Conservation (phyloP, 768 basidiomycete genomes). For the Auricularia sp. region DNA sequence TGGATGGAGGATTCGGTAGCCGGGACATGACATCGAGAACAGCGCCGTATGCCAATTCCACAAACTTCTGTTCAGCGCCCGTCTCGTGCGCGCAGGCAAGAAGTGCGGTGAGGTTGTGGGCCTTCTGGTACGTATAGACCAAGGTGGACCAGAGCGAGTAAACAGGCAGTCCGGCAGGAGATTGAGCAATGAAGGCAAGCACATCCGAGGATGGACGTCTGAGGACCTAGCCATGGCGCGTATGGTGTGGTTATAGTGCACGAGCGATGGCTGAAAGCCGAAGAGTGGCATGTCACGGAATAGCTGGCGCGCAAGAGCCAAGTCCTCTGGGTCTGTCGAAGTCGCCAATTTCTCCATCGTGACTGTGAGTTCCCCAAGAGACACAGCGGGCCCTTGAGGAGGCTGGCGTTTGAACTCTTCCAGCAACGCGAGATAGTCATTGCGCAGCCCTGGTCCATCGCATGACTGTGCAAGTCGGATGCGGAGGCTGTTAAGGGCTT, state of each 20-base stretch:
- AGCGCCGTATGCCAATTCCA: neutral
- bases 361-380: neutral
- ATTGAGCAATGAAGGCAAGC: neutral
- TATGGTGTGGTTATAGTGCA: neutral
- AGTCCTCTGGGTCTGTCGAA: neutral
- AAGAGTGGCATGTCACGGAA: neutral
- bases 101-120: neutral
- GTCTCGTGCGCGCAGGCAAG: neutral
- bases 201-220: neutral
- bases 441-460: neutral
- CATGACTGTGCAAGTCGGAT: neutral
- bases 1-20: neutral
- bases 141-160: neutral
- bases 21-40: neutral
- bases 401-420: neutral
- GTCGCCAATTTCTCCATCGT: neutral
- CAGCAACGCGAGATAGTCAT: neutral
- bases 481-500: neutral
- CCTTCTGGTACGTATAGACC: too few species aligned
- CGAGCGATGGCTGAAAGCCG: neutral
- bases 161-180: neutral
- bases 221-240: neutral
- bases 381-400: neutral
- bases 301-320: neutral
- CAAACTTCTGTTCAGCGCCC: neutral